Evolutionary conservation across 352 stramenopile species (phyloP), one percentile per base, ranked within the genome.

Genomic region (Pythium vanterpoolii): DNA sequence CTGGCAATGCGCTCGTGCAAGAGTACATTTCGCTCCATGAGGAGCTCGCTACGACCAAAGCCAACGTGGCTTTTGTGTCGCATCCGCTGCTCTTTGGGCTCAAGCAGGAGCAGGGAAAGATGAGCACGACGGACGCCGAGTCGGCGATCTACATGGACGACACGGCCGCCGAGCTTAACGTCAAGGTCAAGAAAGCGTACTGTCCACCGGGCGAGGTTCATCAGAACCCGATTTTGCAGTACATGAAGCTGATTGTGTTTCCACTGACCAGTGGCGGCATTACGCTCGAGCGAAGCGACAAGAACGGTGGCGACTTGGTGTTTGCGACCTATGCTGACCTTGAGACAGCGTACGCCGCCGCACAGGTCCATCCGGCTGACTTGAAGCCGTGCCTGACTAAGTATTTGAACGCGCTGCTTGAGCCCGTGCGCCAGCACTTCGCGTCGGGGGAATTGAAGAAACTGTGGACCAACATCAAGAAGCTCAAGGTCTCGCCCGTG

Each of bases 111-210:
- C 97, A 99, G 81, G 90, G 97, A 70, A 99, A 99, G 85, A 99
- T 99, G 97, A 98, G 80, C 69, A 99, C 98, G 74, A 98, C 90
- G 46, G 96, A 99, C 87, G 92, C 97, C 13, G 96, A 99, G 77
- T 97, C 85, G 43, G 90, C 91, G 28, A 98, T 99, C 62, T 99
- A 99, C 74, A 97, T 99, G 80, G 97, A 99, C 69, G 96, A 99
- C 79, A 89, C 87, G 16, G 74, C 73, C 16, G 90, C 93, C 6
- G 93, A 98, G 65, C 89, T 98, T 49, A 98, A 98, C 72, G 86
- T 83, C 56, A 99, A 99, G 77, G 96, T 99, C 70, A 99, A 99
- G 74, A 99, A 99, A 74, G 96, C 97, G 10, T 99, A 98, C 72
- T 99, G 97, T 60, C 96, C 90, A 23, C 88, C 86, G 1, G 87